Percentiles rank a stretch among this genome's conserved stretches.
Evolutionary conservation across 768 basidiomycete genomes (phyloP).

Genomic region (Auriscalpium vulgare): DNA sequence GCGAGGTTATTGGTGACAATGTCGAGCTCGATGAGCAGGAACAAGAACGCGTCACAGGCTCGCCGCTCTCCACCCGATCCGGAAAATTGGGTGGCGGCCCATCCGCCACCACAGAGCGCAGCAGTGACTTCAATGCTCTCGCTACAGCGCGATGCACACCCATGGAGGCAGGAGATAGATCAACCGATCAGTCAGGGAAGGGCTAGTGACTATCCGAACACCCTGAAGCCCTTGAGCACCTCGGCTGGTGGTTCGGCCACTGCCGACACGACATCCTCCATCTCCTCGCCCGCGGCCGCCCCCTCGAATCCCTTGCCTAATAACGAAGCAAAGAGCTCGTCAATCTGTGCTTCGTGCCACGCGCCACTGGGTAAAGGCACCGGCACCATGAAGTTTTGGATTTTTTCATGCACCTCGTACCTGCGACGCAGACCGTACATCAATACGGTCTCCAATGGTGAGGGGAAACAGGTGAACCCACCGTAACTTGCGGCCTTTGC

Average conservation of each 20-base stretch:
- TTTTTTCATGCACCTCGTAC: constrained; percentile 91
- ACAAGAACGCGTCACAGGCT: background rate
- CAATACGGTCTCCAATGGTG: background rate
- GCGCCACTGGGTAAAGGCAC: constrained; percentile 47
- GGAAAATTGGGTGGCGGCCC: background rate
- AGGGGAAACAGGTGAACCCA: constrained; percentile 25
- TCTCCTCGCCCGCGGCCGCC: background rate
- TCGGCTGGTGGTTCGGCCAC: background rate
- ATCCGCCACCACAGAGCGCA: background rate
- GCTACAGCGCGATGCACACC: background rate
- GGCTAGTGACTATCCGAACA: constrained; percentile 1
- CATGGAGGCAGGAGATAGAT: no score
- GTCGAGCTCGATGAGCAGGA: background rate
- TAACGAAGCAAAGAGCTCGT: constrained; percentile 86
- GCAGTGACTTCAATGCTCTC: background rate
- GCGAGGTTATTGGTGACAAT: background rate
- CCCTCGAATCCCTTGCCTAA: constrained; percentile 53
- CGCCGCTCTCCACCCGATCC: background rate
- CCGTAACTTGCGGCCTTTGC: constrained; percentile 91
- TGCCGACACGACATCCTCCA: background rate
- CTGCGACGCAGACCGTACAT: constrained; percentile 27
- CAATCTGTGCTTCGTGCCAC: constrained; percentile 96
- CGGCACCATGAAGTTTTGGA: constrained; percentile 96
- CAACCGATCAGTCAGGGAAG: no score
- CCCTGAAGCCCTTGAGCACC: constrained; percentile 1